Percentiles rank a stretch among this genome's conserved stretches.
Conservation (phyloP, 2,329 filamentous ascomycete genomes). For the Fusarium sp. region DNA sequence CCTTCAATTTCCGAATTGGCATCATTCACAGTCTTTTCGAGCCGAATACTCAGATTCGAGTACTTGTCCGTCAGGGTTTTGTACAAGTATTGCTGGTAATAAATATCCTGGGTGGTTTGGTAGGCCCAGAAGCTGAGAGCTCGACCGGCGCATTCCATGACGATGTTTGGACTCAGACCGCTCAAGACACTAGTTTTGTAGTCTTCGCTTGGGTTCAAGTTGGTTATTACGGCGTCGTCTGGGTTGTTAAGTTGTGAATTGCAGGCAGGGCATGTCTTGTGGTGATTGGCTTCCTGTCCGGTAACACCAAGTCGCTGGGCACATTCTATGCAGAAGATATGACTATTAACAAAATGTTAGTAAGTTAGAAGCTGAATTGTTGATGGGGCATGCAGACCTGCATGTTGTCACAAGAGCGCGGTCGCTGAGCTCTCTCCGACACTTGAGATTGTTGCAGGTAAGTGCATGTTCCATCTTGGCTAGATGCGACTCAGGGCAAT, state of each 20-base stretch:
- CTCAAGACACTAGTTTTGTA: slow-evolving; percentile 91
- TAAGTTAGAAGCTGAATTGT: neutral
- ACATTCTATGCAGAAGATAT: slow-evolving; percentile 88
- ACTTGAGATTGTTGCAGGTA: slow-evolving; percentile 85
- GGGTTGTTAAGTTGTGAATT: slow-evolving; percentile 75
- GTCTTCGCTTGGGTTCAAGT: slow-evolving; percentile 85
- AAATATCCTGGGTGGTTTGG: slow-evolving; percentile 86
- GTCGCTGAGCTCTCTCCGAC: slow-evolving; percentile 77
- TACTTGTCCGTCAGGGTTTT: slow-evolving; percentile 83
- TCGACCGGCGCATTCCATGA: slow-evolving; percentile 89
- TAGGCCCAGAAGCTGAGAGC: slow-evolving; percentile 90
- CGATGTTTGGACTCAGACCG: slow-evolving; percentile 82
- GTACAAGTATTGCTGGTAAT: slow-evolving; percentile 81
- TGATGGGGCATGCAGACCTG: slow-evolving; percentile 67
- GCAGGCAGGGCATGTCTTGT: slow-evolving; percentile 82
- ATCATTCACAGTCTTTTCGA: slow-evolving; percentile 81
- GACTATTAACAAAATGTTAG: slow-evolving; percentile 63
- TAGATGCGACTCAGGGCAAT: neutral
- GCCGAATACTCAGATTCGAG: slow-evolving; percentile 71
- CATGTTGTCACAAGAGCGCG: slow-evolving; percentile 90
- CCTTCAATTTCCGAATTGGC: slow-evolving; percentile 80
- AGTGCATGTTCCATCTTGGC: slow-evolving; percentile 78
- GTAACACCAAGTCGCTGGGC: slow-evolving; percentile 76
- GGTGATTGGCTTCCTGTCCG: slow-evolving; percentile 51
- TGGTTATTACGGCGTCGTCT: slow-evolving; percentile 81